Evolutionary conservation across 2,329 filamentous ascomycete species (phyloP).

Genomic region (Chalaropsis thielavioides): DNA sequence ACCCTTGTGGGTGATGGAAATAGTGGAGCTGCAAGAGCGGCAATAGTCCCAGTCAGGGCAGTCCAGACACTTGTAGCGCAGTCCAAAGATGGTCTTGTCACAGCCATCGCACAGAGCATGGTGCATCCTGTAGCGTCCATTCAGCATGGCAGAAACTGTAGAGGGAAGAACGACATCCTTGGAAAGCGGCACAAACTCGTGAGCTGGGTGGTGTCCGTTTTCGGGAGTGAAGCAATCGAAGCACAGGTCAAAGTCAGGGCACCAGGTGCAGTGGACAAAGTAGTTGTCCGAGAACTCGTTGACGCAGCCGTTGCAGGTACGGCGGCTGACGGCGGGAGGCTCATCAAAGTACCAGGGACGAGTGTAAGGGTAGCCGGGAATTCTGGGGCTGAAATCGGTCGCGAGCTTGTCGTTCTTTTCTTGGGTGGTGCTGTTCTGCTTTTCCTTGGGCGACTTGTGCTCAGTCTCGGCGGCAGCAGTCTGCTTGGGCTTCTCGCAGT

Average conservation of each 20-base stretch:
- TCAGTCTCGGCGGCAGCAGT: background rate
- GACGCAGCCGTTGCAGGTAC: constrained; percentile 56
- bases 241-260: constrained; percentile 89
- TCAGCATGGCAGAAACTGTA: constrained; percentile 40
- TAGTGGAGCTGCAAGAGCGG: constrained; percentile 53
- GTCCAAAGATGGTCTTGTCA: constrained; percentile 63
- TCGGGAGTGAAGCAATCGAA: constrained; percentile 62
- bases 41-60: constrained; percentile 99
- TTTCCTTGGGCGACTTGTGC: background rate
- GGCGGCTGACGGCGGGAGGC: constrained; percentile 28
- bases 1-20: constrained; percentile 54
- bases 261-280: constrained; percentile 73
- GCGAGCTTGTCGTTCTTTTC: background rate
- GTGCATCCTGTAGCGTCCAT: constrained; percentile 71
- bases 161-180: background rate
- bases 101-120: constrained; percentile 91
- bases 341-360: background rate
- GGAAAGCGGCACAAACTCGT: constrained; percentile 50
- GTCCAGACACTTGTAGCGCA: constrained; percentile 91
- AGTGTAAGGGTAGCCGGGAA: background rate
- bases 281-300: constrained; percentile 50
- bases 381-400: too few relatives aligned
- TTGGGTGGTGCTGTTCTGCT: background rate
- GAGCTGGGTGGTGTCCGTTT: constrained; percentile 84
- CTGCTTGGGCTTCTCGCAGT: background rate